These are phyloP conservation scores for Euclidium syriacum DNA, from an alignment of 345 rosid genomes.

Conservation along the genomic window DNA sequence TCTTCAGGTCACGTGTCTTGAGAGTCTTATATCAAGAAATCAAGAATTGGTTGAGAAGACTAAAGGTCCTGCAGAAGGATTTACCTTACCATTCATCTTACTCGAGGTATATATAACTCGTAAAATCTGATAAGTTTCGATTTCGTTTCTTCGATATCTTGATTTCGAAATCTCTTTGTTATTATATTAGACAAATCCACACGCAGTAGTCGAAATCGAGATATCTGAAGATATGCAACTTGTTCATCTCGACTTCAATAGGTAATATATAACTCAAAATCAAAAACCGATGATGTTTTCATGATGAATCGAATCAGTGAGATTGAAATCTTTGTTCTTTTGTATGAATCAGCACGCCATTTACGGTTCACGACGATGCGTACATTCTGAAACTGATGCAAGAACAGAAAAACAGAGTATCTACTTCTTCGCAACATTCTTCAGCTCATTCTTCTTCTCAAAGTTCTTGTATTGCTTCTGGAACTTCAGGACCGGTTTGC, in stretches of 20 bases:
- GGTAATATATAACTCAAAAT: slow-evolving; percentile 17
- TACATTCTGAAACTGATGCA: slow-evolving; percentile 37
- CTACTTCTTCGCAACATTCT: slow-evolving; percentile 24
- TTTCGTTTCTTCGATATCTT: neutral
- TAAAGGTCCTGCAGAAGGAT: slow-evolving; percentile 32
- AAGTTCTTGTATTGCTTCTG: slow-evolving; percentile 39
- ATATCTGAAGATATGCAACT: slow-evolving; percentile 49
- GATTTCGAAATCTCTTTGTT: neutral
- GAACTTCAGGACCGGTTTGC: slow-evolving; percentile 31
- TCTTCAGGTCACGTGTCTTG: slow-evolving; percentile 36
- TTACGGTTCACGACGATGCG: slow-evolving; percentile 38
- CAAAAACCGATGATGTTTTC: neutral
- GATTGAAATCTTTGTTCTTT: neutral
- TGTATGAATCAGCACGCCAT: slow-evolving; percentile 32
- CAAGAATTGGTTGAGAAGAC: slow-evolving; percentile 30
- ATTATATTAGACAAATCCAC: slow-evolving; percentile 39
- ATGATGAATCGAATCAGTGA: neutral
- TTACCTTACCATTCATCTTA: slow-evolving; percentile 40
- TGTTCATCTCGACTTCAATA: slow-evolving; percentile 49
- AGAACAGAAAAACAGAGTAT: slow-evolving; percentile 28
- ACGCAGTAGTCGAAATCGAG: slow-evolving; percentile 50
- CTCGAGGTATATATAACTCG: slow-evolving; percentile 45
- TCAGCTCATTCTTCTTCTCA: slow-evolving; percentile 37
- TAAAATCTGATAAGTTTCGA: neutral
- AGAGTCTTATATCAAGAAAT: slow-evolving; percentile 32